phyloP scores from a whole-genome alignment of 441 rosid species.

The Kokia cookei region DNA sequence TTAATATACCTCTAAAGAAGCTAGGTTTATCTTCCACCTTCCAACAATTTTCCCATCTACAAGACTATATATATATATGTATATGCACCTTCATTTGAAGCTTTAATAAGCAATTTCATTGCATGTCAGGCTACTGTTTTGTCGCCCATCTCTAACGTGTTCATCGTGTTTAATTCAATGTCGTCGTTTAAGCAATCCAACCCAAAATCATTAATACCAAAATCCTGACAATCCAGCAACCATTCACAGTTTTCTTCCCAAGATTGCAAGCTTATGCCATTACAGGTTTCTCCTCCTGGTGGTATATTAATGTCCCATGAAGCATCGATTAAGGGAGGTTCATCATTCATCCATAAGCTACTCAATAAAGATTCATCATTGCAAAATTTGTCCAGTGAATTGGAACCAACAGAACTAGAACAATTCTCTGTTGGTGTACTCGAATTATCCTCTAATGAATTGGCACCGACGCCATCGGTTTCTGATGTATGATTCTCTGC shows the following conservation, averaged over 20 bases:
- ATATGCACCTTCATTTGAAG: neutral
- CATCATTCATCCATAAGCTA: conserved; percentile 55
- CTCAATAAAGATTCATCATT: conserved; percentile 39
- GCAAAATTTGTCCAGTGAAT: conserved; percentile 35
- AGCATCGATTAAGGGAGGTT: conserved; percentile 30
- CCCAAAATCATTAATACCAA: conserved; percentile 69
- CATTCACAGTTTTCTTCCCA: conserved; percentile 50
- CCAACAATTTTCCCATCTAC: conserved; percentile 10
- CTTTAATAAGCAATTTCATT: neutral
- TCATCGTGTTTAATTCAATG: conserved; percentile 33
- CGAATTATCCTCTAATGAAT: conserved; percentile 23
- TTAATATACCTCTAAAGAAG: conserved; percentile 12
- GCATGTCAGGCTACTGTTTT: conserved; percentile 11
- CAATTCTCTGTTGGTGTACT: conserved; percentile 28
- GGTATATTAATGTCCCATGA: conserved; percentile 16
- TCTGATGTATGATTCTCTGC: conserved; percentile 17
- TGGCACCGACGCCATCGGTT: conserved; percentile 9
- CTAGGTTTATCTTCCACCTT: conserved; percentile 24
- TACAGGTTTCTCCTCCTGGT: neutral
- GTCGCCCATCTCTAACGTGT: conserved; percentile 28
- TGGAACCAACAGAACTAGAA: conserved; percentile 25
- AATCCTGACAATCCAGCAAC: conserved; percentile 72
- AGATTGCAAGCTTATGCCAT: conserved; percentile 21
- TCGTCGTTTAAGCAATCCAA: conserved; percentile 40
- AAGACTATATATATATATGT: neutral